Percentiles rank a stretch among this genome's conserved stretches.
These are phyloP conservation scores for Colletotrichum somersetense DNA, from an alignment of 2,329 filamentous ascomycete species.

Conservation along the genomic window DNA sequence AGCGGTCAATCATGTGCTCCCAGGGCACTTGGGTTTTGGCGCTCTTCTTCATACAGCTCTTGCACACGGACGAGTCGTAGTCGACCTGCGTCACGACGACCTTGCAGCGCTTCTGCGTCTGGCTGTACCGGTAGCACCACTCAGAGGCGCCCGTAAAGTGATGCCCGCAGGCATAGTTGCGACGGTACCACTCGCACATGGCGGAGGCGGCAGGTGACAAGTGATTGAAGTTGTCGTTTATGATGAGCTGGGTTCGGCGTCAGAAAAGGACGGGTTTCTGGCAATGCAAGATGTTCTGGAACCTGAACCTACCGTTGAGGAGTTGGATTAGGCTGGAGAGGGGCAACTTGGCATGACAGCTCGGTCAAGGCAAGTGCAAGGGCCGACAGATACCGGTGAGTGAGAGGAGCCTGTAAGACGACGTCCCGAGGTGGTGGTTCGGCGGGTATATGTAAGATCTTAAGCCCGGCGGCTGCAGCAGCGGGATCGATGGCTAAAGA, in stretches of 20 bases:
- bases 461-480: constrained; percentile 34
- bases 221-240: background rate
- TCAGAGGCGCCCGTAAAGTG: constrained; percentile 41
- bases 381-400: constrained; percentile 39
- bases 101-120: constrained; percentile 41
- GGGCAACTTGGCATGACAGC: constrained; percentile 36
- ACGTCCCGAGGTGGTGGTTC: constrained; percentile 38
- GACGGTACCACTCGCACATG: constrained; percentile 44
- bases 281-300: background rate
- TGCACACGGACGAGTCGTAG: constrained; percentile 35
- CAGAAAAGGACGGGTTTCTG: background rate
- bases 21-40: constrained; percentile 27
- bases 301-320: constrained; percentile 26
- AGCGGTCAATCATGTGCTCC: constrained; percentile 39
- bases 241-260: background rate
- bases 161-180: constrained; percentile 43
- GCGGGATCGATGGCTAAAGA: constrained; percentile 20
- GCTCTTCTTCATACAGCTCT: constrained; percentile 31
- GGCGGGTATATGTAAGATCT: constrained; percentile 41
- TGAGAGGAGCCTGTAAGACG: constrained; percentile 30
- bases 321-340: constrained; percentile 26
- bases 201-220: background rate
- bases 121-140: constrained; percentile 42
- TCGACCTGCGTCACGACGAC: constrained; percentile 39
- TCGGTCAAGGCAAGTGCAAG: constrained; percentile 39